Conservation (phyloP, 441 rosid genomes). For the Erodium moschatum region DNA sequence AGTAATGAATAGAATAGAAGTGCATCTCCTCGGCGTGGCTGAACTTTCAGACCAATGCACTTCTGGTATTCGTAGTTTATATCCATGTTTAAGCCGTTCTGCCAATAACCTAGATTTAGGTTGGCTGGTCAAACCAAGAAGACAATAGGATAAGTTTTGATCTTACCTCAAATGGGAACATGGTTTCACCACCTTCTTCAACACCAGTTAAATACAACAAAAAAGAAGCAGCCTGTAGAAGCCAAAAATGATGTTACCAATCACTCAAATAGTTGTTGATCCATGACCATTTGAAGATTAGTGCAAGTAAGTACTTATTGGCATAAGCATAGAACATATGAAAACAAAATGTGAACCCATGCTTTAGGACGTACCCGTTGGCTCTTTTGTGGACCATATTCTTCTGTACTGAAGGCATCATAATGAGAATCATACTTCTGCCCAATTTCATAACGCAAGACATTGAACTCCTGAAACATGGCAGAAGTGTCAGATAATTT, state of each 20-base stretch:
- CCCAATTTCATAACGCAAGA: constrained; percentile 50
- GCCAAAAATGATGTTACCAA: not conserved
- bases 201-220: constrained; percentile 52
- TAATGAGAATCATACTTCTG: constrained; percentile 51
- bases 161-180: constrained; percentile 57
- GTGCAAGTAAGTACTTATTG: not conserved
- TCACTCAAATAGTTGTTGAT: not conserved
- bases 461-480: constrained; percentile 54
- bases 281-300: not conserved
- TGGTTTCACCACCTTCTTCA: constrained; percentile 65
- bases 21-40: constrained; percentile 56
- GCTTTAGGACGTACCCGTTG: constrained; percentile 33
- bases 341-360: not conserved
- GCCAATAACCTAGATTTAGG: not conserved
- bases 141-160: not conserved
- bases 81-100: constrained; percentile 22
- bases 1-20: constrained; percentile 49
- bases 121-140: not conserved
- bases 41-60: constrained; percentile 48
- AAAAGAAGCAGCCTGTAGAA: constrained; percentile 45
- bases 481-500: constrained; percentile 29
- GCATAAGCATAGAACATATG: not conserved
- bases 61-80: constrained; percentile 36
- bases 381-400: constrained; percentile 48
- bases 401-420: constrained; percentile 44